These are phyloP conservation scores for Allium sativum DNA, from an alignment of 106 monocot species.

Conservation along the genomic window DNA sequence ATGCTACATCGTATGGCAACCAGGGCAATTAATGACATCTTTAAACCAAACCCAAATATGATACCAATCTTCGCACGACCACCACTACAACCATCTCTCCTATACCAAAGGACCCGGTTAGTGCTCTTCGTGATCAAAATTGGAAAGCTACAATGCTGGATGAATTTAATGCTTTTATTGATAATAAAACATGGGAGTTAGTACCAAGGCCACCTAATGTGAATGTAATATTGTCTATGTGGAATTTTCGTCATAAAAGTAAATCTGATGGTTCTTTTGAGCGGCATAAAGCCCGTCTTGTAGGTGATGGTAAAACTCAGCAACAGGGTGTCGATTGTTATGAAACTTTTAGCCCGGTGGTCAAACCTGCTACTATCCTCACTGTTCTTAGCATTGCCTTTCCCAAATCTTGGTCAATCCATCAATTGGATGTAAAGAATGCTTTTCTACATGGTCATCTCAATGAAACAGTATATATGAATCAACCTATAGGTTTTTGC, in stretches of 20 bases:
- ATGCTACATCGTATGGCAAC: neutral
- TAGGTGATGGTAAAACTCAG: conserved; percentile 3
- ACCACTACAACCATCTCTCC: neutral
- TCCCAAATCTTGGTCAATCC: too few species aligned
- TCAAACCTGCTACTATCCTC: neutral
- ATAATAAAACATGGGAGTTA: neutral
- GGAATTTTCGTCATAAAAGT: too few species aligned
- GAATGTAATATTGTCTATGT: too few species aligned
- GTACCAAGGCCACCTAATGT: neutral
- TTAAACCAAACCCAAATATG: neutral
- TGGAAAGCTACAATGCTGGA: neutral
- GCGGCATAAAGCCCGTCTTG: neutral
- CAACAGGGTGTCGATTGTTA: conserved; percentile 5
- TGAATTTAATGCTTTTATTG: neutral
- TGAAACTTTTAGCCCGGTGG: conserved; percentile 3
- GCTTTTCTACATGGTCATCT: too few species aligned
- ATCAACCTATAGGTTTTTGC: neutral
- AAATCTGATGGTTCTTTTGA: neutral
- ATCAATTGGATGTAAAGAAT: neutral
- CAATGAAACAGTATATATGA: too few species aligned
- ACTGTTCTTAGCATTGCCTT: neutral
- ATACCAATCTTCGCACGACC: neutral
- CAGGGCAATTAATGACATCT: neutral
- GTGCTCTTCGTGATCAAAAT: neutral
- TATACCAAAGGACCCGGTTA: neutral